phyloP scores from a whole-genome alignment of 2,329 filamentous ascomycete genomes.

The Fusarium anguioides region DNA sequence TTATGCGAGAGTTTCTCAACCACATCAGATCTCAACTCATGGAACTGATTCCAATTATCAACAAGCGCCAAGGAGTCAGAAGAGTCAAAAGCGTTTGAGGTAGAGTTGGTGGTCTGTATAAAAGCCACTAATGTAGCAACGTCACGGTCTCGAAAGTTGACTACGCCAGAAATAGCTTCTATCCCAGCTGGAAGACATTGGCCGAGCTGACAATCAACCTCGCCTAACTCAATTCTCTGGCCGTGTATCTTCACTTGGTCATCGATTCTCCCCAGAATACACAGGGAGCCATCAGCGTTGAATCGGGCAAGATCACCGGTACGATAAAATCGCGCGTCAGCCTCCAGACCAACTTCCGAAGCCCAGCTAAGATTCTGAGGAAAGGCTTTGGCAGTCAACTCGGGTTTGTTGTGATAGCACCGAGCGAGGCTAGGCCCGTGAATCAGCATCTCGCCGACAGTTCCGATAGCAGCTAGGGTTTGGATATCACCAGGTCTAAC shows the following conservation, averaged over 20 bases:
- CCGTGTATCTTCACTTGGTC: slow-evolving; percentile 8
- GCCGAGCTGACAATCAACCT: not conserved
- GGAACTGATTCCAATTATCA: not conserved
- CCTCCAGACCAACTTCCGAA: not conserved
- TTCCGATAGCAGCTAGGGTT: not conserved
- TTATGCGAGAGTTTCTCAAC: not conserved
- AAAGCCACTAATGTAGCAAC: not conserved
- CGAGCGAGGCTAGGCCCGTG: not conserved
- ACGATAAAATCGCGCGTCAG: not conserved
- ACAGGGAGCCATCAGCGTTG: not conserved
- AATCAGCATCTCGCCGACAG: not conserved
- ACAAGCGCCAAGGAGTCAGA: not conserved
- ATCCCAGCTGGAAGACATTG: not conserved
- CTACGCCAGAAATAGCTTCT: not conserved
- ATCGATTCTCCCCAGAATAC: not conserved
- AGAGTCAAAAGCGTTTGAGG: not conserved
- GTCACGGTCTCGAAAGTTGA: not conserved
- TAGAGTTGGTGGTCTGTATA: not conserved
- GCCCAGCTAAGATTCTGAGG: not conserved
- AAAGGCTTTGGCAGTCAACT: not conserved
- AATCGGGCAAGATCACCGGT: not conserved
- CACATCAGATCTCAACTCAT: not conserved
- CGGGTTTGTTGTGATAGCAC: not conserved
- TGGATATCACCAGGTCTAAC: not conserved
- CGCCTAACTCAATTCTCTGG: not conserved